phyloP scores from a whole-genome alignment of 1,284 basidiomycete genomes.

The Tausonia pullulans region DNA sequence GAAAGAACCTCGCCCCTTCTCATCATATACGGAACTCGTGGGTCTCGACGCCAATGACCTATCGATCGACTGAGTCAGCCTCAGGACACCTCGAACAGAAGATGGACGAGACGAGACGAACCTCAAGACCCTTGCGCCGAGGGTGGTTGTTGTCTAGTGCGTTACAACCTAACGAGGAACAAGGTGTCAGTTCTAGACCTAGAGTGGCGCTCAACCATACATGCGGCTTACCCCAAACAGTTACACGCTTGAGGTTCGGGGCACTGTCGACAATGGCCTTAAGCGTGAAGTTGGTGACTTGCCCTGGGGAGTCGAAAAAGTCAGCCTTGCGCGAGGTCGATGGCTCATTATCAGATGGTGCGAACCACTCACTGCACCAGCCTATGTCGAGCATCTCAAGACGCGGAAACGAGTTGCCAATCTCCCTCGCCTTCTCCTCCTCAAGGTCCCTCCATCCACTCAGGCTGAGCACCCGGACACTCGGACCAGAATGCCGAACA shows the following conservation, averaged over 20 bases:
- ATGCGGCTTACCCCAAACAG: conserved; percentile 27
- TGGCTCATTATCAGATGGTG: not conserved
- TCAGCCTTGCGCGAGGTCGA: not conserved
- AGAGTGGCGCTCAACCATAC: no score
- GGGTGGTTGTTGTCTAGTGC: not conserved
- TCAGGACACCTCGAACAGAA: not conserved
- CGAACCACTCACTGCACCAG: conserved; percentile 48
- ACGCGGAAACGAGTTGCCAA: conserved; percentile 42
- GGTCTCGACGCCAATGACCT: conserved; percentile 35
- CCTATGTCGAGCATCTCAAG: conserved; percentile 65
- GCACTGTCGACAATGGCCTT: conserved; percentile 54
- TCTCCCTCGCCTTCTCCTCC: conserved; percentile 44
- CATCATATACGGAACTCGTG: conserved; percentile 22
- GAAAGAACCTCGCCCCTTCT: not conserved
- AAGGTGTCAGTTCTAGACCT: no score
- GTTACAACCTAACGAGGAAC: conserved; percentile 19
- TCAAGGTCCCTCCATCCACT: conserved; percentile 62
- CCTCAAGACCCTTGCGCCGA: conserved; percentile 16
- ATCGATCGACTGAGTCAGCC: not conserved
- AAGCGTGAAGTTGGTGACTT: conserved; percentile 70
- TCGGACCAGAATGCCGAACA: conserved; percentile 51
- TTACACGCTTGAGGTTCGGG: conserved; percentile 24
- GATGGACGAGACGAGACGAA: not conserved
- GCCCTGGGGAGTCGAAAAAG: conserved; percentile 31
- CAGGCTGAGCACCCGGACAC: conserved; percentile 56